Conservation (phyloP, 164 flowering plant genomes). For the Piper longum region DNA sequence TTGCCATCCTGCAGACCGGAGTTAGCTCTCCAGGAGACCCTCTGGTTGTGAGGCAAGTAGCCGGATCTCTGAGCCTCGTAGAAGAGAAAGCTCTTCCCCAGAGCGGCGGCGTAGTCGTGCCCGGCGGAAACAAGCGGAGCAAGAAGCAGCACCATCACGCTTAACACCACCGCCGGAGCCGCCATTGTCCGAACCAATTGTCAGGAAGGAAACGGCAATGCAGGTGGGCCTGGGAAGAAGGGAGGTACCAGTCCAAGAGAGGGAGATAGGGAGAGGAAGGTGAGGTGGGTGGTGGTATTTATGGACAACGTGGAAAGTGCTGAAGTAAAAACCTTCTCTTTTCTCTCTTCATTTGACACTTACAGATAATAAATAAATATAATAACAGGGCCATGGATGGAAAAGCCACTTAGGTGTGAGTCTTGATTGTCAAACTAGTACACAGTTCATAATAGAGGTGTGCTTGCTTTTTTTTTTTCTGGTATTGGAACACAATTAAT, state of each 20-base stretch:
- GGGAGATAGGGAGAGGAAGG: constrained; percentile 24
- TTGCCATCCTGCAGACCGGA: constrained; percentile 86
- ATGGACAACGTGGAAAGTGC: constrained; percentile 28
- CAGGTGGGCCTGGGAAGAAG: constrained; percentile 7
- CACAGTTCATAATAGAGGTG: not conserved
- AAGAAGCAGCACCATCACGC: constrained; percentile 20
- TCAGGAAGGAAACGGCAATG: not conserved
- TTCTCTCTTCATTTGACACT: too few relatives aligned
- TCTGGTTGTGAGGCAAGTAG: constrained; percentile 55
- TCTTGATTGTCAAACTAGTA: not conserved
- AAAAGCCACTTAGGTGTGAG: not conserved
- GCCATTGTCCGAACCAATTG: constrained; percentile 20
- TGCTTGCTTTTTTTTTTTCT: not conserved
- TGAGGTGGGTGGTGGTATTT: constrained; percentile 28
- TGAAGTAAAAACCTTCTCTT: too few relatives aligned
- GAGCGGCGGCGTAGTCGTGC: constrained; percentile 73
- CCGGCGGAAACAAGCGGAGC: constrained; percentile 44
- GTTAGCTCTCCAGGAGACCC: constrained; percentile 76
- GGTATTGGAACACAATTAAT: not conserved
- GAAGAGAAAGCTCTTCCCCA: constrained; percentile 75
- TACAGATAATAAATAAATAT: too few relatives aligned
- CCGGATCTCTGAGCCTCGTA: constrained; percentile 99
- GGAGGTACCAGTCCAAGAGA: not conserved
- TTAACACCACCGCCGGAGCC: constrained; percentile 15
- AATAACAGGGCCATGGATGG: too few relatives aligned